These are phyloP conservation scores for Arabidopsis hybrid DNA, from an alignment of 441 rosid genomes.

Conservation along the genomic window DNA sequence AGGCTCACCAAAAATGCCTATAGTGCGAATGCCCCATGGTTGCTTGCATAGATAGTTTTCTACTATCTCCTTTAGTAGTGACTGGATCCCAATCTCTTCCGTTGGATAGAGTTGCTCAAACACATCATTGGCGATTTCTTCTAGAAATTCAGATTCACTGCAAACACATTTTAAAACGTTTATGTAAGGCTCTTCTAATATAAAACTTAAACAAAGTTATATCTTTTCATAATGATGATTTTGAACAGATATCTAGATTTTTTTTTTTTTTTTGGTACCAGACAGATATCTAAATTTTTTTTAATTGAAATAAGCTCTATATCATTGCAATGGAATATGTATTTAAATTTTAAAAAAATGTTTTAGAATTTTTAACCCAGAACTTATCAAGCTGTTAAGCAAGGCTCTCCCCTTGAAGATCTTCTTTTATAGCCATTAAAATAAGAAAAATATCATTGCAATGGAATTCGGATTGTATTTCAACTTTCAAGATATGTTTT, in stretches of 20 bases:
- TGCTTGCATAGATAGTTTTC: constrained; percentile 21
- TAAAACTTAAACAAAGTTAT: too few species aligned
- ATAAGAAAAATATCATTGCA: too few species aligned
- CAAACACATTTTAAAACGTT: neutral
- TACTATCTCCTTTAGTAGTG: neutral
- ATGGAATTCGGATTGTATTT: too few species aligned
- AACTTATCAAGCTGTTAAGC: too few species aligned
- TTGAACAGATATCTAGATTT: neutral
- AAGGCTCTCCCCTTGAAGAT: too few species aligned
- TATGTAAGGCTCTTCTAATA: neutral
- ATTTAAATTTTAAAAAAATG: too few species aligned
- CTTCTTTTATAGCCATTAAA: too few species aligned
- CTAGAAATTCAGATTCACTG: constrained; percentile 15
- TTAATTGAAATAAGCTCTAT: neutral
- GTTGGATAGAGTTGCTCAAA: neutral
- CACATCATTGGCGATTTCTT: neutral
- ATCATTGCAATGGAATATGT: neutral
- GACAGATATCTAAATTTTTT: neutral
- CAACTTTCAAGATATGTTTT: too few species aligned
- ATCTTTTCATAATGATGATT: neutral
- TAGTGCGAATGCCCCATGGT: constrained; percentile 2
- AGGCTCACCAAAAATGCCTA: constrained; percentile 19
- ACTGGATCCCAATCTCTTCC: constrained; percentile 6
- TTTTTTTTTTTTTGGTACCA: too few species aligned
- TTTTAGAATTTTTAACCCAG: neutral